Evolutionary conservation across 2,329 filamentous ascomycete species (phyloP), one percentile per base, ranked within the genome.

Genomic region (Tolypocladium album): DNA sequence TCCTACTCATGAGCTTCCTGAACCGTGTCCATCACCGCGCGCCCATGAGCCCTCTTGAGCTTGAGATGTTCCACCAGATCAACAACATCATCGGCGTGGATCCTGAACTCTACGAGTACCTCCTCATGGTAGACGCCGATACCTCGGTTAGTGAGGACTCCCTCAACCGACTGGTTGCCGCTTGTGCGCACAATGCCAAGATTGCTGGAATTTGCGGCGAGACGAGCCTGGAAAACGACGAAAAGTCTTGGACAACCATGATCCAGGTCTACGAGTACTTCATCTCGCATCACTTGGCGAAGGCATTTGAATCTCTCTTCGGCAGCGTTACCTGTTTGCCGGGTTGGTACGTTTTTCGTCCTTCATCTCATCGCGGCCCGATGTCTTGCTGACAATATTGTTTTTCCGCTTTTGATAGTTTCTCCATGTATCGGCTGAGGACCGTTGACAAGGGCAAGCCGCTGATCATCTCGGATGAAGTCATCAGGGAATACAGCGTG

Each of bases 221-320:
- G 74, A 99, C 94, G 1, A 94, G 88, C 74, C 80, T 99, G 69
- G 90, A 97, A 72, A 99, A 99, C 69, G 93, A 97, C 73, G 91
- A 97, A 68, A 84, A 88, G 66, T 92, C 88, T 68, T 97, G 92
- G 92, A 96, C 91, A 90, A 99, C 94, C 15, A 99, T 99, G 94
- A 99, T 99, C 69, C 94, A 99, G 74, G 94, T 99, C 65, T 99
- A 99, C 77, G 94, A 99, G 74, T 99, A 99, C 80, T 99, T 92
- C 74, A 99, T 99, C 71, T 97, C 94, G 38, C 94, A 99, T 81
- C 89, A 99, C 75, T 78, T 99, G 72, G 82, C 94, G 59, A 99
- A 99, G 79, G 91, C 94, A 63, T 99, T 99, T 71, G 94, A 99
- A 74, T 97, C 92, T 62, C 84, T 99, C 62, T 99, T 99, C 70